A percentile compares a stretch with the other conserved stretches of the same genome.
phyloP scores from a whole-genome alignment of 2,329 filamentous ascomycete species.

The Cladophialophora psammophila region DNA sequence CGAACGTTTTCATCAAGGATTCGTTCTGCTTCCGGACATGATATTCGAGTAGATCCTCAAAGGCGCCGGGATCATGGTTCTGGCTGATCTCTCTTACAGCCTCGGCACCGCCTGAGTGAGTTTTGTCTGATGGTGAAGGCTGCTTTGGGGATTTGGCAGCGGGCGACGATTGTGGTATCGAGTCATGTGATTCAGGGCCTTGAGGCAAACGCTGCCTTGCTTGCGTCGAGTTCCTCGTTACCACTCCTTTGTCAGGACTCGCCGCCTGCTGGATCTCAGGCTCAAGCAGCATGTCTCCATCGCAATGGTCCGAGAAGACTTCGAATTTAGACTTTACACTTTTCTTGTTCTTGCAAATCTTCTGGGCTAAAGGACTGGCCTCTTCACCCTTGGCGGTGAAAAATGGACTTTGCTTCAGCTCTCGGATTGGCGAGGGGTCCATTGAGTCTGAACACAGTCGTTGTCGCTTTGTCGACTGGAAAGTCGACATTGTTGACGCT shows the following conservation, averaged over 20 bases:
- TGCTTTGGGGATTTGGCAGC: slow-evolving; percentile 5
- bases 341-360: slow-evolving; percentile 49
- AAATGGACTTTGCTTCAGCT: slow-evolving; percentile 56
- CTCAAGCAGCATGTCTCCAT: slow-evolving; percentile 57
- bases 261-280: slow-evolving; percentile 45
- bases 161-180: slow-evolving; percentile 39
- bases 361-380: slow-evolving; percentile 51
- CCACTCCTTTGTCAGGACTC: slow-evolving; percentile 32
- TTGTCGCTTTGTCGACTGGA: slow-evolving; percentile 59
- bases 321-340: slow-evolving; percentile 54
- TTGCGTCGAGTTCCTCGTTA: not conserved
- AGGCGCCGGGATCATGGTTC: slow-evolving; percentile 40
- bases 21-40: slow-evolving; percentile 49
- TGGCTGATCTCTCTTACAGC: slow-evolving; percentile 27
- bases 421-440: slow-evolving; percentile 46
- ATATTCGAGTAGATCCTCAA: slow-evolving; percentile 47
- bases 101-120: not conserved
- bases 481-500: slow-evolving; percentile 50
- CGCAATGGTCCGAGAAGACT: slow-evolving; percentile 62
- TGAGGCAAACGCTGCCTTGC: not conserved
- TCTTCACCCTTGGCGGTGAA: slow-evolving; percentile 49
- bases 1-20: slow-evolving; percentile 47
- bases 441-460: slow-evolving; percentile 59
- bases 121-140: not conserved
- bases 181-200: slow-evolving; percentile 30